Base-by-base conservation (phyloP, 176 grass and related monocot genomes). In the Luzula sylvatica region DNA sequence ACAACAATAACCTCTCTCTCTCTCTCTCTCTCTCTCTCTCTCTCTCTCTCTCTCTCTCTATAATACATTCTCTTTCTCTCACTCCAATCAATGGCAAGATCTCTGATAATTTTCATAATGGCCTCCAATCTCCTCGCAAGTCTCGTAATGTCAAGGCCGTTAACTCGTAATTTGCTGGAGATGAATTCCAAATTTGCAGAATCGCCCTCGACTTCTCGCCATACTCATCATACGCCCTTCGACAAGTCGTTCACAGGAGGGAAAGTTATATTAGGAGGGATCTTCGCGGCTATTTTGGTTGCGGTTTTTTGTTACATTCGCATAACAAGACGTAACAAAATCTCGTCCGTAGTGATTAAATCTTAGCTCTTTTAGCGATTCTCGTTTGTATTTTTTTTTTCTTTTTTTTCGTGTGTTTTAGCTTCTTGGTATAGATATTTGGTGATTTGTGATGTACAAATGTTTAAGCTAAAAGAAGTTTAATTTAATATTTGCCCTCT, bases 301-400 rank as follows among this genome's bases (percentile, higher is more conserved):
- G 43, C 80, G 0, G 75, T 88, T 19, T 73, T 95, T 41, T 86
- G 53, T 75, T 95, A 95, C 68, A 82, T 95, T 60, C 76, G 90
- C 16, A 81, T 95, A 55, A 95, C 90, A 2, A 87, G 71, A 74
- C 65, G 56, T 13, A 88, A 82, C 30, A 35, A 35, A 59, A 81
- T 51, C 13, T 15, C 23, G n/a, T n/a, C n/a, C 1, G 84, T 82
- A 11, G 58, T 69, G 8, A 53, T 69, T 3, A 88, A 95, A 79
- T 63, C 57, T 55, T 87, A 20, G 38, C 48, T 23, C 45, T 49
- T 38, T 24, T 11, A 14, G 23, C 3, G 41, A 5, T 3, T 39
- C 23, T 43, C 2, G 39, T 75, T 29, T 28, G 48, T 46, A 0
- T 14, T 24, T 48, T 7, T 25, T 24, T 21, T 28, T 15, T 44